phyloP scores from a whole-genome alignment of 108 stramenopile genomes.

The Skeletonema costatum region DNA sequence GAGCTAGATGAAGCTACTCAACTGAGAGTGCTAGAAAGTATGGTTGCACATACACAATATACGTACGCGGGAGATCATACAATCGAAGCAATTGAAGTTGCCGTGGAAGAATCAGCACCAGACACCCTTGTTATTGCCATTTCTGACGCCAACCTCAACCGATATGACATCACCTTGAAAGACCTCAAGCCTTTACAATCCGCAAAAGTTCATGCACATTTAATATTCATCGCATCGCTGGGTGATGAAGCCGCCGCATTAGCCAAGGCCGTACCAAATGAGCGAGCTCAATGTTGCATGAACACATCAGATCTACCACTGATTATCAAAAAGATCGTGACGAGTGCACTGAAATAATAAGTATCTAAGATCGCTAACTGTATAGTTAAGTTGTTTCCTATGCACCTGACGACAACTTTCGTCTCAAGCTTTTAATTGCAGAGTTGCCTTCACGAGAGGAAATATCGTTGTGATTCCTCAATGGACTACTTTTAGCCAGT shows the following conservation, averaged over 20 bases:
- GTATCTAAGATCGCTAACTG: neutral
- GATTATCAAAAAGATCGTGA: slow-evolving; percentile 48
- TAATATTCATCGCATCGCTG: slow-evolving; percentile 74
- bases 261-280: slow-evolving; percentile 50
- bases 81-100: slow-evolving; percentile 77
- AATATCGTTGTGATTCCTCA: neutral
- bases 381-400: neutral
- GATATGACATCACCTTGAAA: slow-evolving; percentile 79
- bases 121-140: slow-evolving; percentile 74
- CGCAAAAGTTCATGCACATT: slow-evolving; percentile 57
- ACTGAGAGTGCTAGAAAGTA: slow-evolving; percentile 71
- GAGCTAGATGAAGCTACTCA: slow-evolving; percentile 59
- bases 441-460: neutral
- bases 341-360: slow-evolving; percentile 15
- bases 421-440: neutral
- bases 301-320: slow-evolving; percentile 64
- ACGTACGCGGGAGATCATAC: slow-evolving; percentile 83
- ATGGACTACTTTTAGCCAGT: neutral
- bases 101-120: slow-evolving; percentile 46
- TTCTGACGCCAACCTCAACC: slow-evolving; percentile 84
- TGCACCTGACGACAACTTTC: neutral
- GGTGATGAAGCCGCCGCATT: slow-evolving; percentile 66
- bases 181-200: slow-evolving; percentile 52
- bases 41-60: slow-evolving; percentile 94
- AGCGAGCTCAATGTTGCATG: slow-evolving; percentile 64